Evolutionary conservation across 768 basidiomycete species (phyloP).

Genomic region (Tylopilus rubrobrunneus): DNA sequence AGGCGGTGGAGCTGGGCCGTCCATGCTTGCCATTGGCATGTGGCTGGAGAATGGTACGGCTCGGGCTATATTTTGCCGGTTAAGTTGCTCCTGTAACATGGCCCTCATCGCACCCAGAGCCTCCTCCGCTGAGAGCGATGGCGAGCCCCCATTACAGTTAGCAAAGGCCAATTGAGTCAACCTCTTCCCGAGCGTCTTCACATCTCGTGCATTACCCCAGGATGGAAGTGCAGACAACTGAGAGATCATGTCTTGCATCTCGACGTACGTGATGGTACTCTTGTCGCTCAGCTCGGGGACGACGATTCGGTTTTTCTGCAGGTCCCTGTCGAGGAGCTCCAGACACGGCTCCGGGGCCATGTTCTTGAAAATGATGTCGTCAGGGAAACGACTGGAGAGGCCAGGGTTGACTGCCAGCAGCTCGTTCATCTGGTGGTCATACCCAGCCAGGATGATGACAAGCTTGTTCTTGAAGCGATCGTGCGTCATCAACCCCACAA

Average conservation of each 20-base stretch:
- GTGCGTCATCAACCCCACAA: conserved; percentile 64
- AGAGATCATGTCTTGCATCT: conserved; percentile 38
- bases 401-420: conserved; percentile 60
- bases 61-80: conserved; percentile 14
- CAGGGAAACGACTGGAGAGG: conserved; percentile 67
- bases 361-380: conserved; percentile 54
- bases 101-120: conserved; percentile 26
- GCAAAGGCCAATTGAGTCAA: conserved; percentile 43
- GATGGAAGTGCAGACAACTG: conserved; percentile 45
- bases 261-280: neutral
- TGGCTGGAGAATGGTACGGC: neutral
- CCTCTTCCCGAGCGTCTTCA: conserved; percentile 49
- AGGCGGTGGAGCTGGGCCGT: neutral
- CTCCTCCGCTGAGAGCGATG: conserved; percentile 26
- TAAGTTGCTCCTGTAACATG: conserved; percentile 23
- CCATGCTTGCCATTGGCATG: conserved; percentile 21
- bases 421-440: conserved; percentile 63
- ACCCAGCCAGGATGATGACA: conserved; percentile 68
- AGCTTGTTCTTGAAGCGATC: conserved; percentile 56
- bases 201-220: conserved; percentile 71
- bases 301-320: conserved; percentile 40
- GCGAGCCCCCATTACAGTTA: conserved; percentile 13
- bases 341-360: conserved; percentile 52
- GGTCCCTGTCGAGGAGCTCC: conserved; percentile 44
- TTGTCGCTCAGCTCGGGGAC: conserved; percentile 33